These are phyloP conservation scores for Alternaria brassicicola DNA, from an alignment of 2,329 filamentous ascomycete genomes.

Conservation along the genomic window DNA sequence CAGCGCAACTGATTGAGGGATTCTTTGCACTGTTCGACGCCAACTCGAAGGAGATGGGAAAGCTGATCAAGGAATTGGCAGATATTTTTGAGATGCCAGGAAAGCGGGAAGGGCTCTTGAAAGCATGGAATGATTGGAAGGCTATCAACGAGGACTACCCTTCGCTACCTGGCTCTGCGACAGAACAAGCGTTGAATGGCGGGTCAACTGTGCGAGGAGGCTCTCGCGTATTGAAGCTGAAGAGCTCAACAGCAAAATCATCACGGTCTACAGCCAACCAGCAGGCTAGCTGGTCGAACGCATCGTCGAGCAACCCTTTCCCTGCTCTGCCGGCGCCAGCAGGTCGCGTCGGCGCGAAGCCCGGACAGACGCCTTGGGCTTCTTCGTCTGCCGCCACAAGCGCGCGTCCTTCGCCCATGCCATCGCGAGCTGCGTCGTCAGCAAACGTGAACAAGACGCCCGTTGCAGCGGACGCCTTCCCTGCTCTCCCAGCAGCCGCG, in stretches of 20 bases:
- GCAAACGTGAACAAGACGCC: conserved; percentile 34
- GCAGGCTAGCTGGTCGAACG: conserved; percentile 63
- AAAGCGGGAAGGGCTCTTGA: conserved; percentile 75
- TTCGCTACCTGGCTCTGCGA: conserved; percentile 73
- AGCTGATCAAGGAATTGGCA: conserved; percentile 86
- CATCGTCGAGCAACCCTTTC: conserved; percentile 44
- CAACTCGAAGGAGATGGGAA: conserved; percentile 79
- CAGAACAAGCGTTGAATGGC: conserved; percentile 49
- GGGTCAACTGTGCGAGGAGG: conserved; percentile 59
- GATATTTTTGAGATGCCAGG: conserved; percentile 86
- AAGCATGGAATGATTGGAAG: conserved; percentile 93
- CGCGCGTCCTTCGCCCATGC: conserved; percentile 48
- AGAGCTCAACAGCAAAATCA: conserved; percentile 72
- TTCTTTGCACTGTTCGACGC: conserved; percentile 89
- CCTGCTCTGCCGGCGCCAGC: conserved; percentile 40
- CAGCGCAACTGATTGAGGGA: conserved; percentile 79
- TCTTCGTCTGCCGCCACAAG: conserved; percentile 35
- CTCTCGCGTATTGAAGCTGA: conserved; percentile 68
- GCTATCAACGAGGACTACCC: conserved; percentile 97
- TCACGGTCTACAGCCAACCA: conserved; percentile 64
- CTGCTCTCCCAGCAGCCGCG: conserved; percentile 77
- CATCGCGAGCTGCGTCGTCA: conserved; percentile 42
- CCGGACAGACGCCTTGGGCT: conserved; percentile 47
- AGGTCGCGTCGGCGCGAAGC: conserved; percentile 43
- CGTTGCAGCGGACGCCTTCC: conserved; percentile 69